Conservation (phyloP, 192 early-diverging fungal genomes). For the Coemansia furcata region DNA sequence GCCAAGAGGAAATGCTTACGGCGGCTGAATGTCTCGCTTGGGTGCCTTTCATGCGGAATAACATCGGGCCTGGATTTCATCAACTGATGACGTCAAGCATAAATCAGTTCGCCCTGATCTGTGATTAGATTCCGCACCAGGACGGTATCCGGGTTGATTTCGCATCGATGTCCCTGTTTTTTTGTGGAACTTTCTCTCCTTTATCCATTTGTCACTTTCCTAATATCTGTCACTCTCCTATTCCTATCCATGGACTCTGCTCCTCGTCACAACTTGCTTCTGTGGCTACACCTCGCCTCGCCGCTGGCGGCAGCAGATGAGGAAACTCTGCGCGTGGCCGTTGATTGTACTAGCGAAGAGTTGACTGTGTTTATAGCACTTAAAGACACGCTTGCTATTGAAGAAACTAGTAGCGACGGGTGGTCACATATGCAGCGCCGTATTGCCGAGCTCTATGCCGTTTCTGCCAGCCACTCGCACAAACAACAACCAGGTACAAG, state of each 20-base stretch:
- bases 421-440: constrained; percentile 51
- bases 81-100: not conserved
- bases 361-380: constrained; percentile 38
- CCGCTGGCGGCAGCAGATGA: constrained; percentile 15
- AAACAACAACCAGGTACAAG: not conserved
- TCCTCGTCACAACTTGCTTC: constrained; percentile 20
- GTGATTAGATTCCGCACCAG: not conserved
- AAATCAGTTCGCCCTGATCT: not conserved
- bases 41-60: not conserved
- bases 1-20: not conserved
- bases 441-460: constrained; percentile 40
- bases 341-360: constrained; percentile 19
- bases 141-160: not conserved
- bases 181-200: not conserved
- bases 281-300: constrained; percentile 12
- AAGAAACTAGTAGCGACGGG: constrained; percentile 1
- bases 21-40: not conserved
- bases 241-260: constrained; percentile 16
- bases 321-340: constrained; percentile 25
- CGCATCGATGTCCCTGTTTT: not conserved
- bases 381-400: not conserved
- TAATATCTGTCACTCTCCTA: not conserved
- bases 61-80: not conserved
- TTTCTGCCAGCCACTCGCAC: constrained; percentile 16
- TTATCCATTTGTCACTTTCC: not conserved